A percentile compares a stretch with the other conserved stretches of the same genome.
Conservation (phyloP, 2,329 filamentous ascomycete species). For the Colletotrichum tabaci region DNA sequence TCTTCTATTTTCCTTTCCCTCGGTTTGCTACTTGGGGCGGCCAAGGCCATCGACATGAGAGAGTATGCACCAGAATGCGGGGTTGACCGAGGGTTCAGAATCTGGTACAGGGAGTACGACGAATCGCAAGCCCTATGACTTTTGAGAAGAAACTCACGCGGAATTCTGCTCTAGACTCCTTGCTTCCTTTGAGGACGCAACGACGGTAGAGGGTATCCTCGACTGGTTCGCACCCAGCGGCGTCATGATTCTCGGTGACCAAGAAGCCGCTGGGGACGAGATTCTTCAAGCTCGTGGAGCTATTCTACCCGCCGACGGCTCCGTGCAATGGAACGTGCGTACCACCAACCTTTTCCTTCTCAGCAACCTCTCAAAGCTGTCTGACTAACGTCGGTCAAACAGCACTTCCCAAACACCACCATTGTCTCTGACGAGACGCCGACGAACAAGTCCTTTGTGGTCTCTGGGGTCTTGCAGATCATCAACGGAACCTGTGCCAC, state of each 20-base stretch:
- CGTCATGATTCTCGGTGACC: background rate
- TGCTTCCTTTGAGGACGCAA: background rate
- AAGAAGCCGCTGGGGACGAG: background rate
- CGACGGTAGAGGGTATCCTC: background rate
- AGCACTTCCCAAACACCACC: background rate
- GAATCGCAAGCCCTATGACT: background rate
- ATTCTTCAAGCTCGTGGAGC: background rate
- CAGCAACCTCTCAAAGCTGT: background rate
- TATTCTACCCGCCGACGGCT: background rate
- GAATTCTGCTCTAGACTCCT: background rate
- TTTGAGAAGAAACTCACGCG: background rate
- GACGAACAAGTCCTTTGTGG: conserved; percentile 1
- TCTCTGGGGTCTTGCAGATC: background rate
- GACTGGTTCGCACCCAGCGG: background rate
- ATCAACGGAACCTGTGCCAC: background rate
- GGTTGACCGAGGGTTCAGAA: background rate
- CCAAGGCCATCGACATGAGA: background rate
- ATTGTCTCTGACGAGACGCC: background rate
- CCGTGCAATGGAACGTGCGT: background rate
- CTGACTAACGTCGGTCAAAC: background rate
- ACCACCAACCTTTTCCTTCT: background rate
- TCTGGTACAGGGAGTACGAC: conserved; percentile 1
- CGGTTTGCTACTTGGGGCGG: background rate
- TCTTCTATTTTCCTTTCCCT: background rate
- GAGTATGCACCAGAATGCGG: background rate